Evolutionary conservation across 495 filamentous ascomycete genomes (phyloP), one percentile per base, ranked within the genome.

Genomic region (Xylaria scruposa): DNA sequence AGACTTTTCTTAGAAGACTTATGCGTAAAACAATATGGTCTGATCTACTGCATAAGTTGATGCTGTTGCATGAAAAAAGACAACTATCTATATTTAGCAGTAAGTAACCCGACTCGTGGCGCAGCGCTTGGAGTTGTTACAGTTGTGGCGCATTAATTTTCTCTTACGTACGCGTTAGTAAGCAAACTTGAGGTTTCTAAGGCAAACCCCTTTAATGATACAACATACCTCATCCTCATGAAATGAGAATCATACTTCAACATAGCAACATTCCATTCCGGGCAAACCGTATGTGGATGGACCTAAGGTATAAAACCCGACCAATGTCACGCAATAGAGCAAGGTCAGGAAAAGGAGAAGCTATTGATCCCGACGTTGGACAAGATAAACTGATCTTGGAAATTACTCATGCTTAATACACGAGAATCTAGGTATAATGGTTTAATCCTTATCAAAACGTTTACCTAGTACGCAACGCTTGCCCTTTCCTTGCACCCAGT

Each of bases 21-120:
- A 60, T 38, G 19, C 31, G 17, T 60, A 60, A 60, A 38, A 21
- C 19, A 12, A 60, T 38, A 19, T 60, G 58, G n/a, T 38, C 6
- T 60, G n/a, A 60, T 38, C 58, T 38, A 42, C 9, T 42, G 38
- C 9, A 38, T 31, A 21, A 54, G 51, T 54, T 54, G 17, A 56
- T 56, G 26, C 12, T n/a, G 13, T 31, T 17, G 53, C 53, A 56
- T 31, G 53, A 29, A 56, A 29, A n/a, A 38, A 7, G 9, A 60
- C 12, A 33, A 19, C 15, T 19, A 2, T 19, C 58, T 38, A 60
- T 60, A 60, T 60, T 60, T 60, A 60, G 58, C 24, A 60, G 26
- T 36, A n/a, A 13, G 38, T 36, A 36, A 10, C 58, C 58, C 58
- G 33, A 12, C 58, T 15, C 58, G 58, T 60, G 58, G 58, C 58